Evolutionary conservation across 2,329 filamentous ascomycete species (phyloP), one percentile per base, ranked within the genome.

Genomic region (Aureobasidium lini): DNA sequence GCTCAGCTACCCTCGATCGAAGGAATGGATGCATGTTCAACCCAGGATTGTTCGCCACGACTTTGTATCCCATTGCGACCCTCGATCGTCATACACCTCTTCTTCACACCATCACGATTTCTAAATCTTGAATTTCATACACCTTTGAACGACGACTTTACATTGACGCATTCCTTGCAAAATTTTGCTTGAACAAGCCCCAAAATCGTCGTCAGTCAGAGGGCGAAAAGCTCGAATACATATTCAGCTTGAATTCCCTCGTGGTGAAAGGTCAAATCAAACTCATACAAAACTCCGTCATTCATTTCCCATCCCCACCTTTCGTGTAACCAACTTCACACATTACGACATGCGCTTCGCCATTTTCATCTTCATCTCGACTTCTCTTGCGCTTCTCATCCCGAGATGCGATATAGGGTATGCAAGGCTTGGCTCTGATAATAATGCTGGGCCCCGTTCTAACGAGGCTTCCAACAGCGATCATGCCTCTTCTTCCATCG

Each of bases 31-130:
- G 52, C 52, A 44, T n/a, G 10, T 46, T 9, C 40, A 34, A 44
- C 29, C 18, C 29, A 56, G 52, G 52, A 56, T 56, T 56, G 52
- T 34, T 44, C 44, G 52, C 49, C 49, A 53, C 49, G 49, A 53
- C 49, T 42, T 42, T 56, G 52, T 56, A 56, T 36, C 40, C 40
- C 40, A 44, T 44, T 31, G 36, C 52, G 31, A 56, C 40, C 10
- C 16, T 23, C 40, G 52, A 56, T 56, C 52, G 52, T 32, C 29
- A n/a, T 53, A 32, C 37, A 32, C 13, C 15, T 42, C n/a, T 8
- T 4, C 23, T 18, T 10, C 37, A 53, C 49, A 53, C 49, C 49
- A 53, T 7, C 37, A 11, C 15, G 49, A 53, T 32, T 18, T n/a
- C 3, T 36, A 54, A 37, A 23, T 34, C 6, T 43, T 7, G 11